Base-by-base conservation (phyloP, 2,329 filamentous ascomycete genomes). In the Colletotrichum simmondsii region DNA sequence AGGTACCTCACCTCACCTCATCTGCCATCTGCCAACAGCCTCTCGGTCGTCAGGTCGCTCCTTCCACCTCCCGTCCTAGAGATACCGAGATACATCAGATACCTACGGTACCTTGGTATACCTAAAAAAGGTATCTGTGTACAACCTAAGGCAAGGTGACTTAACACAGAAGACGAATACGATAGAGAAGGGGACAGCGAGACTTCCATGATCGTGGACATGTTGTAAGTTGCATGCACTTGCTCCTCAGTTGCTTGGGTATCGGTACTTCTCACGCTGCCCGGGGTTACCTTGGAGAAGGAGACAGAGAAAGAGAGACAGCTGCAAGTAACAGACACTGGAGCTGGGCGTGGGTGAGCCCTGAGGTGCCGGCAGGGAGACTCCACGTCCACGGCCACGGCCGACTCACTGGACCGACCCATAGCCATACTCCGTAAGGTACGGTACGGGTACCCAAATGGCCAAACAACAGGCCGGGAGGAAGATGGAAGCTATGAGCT, bases 401-500 rank as follows among this genome's bases (percentile, higher is more conserved):
- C 66, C 65, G 54, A 49, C 59, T 28, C 28, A 54, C 65, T 64
- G 70, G 54, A 65, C 62, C 49, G 26, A 65, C 62, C 49, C 30
- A 37, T 35, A 14, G 16, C 16, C 5, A 42, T 42, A 19, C 5
- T 19, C 16, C 5, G 42, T 49, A 35, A 4, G 32, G 32, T 35
- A 35, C 11, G 32, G 32, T 35, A 35, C 32, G 32, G 32, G 11
- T 35, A 49, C 8, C 19, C 16, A 42, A 42, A 42, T 42, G 22
- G 6, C 42, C 42, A 49, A 49, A 49, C 42, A 49, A 49, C 42
- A 49, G 42, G 19, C 42, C 42, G 42, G 42, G 42, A 49, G 42
- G 19, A 49, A 49, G 19, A 49, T 49, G 19, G 19, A 49, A 49
- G 42, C 37, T 42, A 14, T 42, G 37, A 56, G 61, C 42, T 54